These are phyloP conservation scores for Zarea fungicola DNA, from an alignment of 2,329 filamentous ascomycete species.

Conservation along the genomic window DNA sequence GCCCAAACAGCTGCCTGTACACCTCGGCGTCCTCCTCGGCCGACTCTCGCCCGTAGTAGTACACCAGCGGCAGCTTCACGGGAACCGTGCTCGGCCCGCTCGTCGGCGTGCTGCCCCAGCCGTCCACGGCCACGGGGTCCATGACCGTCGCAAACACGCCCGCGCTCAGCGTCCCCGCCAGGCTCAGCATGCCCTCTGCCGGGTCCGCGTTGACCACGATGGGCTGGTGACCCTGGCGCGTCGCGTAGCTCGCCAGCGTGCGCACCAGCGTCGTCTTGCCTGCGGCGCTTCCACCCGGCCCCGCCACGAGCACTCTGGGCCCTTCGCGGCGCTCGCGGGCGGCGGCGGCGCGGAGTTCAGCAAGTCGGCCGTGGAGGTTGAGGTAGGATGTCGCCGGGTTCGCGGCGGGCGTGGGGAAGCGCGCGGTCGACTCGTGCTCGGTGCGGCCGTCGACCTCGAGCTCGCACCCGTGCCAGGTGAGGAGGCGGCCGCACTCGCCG, in stretches of 20 bases:
- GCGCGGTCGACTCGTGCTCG: conserved; percentile 51
- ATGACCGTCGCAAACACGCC: conserved; percentile 83
- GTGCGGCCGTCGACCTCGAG: conserved; percentile 67
- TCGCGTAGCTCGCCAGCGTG: conserved; percentile 74
- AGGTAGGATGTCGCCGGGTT: conserved; percentile 75
- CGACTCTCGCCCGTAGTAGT: conserved; percentile 73
- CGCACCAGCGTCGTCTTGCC: conserved; percentile 82
- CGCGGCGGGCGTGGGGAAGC: conserved; percentile 64
- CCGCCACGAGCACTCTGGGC: conserved; percentile 79
- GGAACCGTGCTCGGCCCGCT: conserved; percentile 84
- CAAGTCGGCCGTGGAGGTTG: conserved; percentile 84
- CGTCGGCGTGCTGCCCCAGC: conserved; percentile 86
- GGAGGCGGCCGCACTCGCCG: conserved; percentile 72
- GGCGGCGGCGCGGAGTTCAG: conserved; percentile 62
- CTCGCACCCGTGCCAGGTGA: conserved; percentile 86
- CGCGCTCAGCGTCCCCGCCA: conserved; percentile 79
- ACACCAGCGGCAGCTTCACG: conserved; percentile 86
- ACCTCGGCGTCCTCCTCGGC: conserved; percentile 67
- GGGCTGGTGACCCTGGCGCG: conserved; percentile 67
- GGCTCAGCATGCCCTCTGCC: conserved; percentile 68
- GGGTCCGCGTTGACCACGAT: conserved; percentile 82
- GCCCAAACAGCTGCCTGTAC: conserved; percentile 69
- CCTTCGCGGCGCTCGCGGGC: conserved; percentile 47
- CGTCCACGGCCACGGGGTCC: conserved; percentile 72
- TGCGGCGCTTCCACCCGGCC: conserved; percentile 69